Evolutionary conservation across 2,329 filamentous ascomycete species (phyloP).

Genomic region (Trichoderma polysporum): DNA sequence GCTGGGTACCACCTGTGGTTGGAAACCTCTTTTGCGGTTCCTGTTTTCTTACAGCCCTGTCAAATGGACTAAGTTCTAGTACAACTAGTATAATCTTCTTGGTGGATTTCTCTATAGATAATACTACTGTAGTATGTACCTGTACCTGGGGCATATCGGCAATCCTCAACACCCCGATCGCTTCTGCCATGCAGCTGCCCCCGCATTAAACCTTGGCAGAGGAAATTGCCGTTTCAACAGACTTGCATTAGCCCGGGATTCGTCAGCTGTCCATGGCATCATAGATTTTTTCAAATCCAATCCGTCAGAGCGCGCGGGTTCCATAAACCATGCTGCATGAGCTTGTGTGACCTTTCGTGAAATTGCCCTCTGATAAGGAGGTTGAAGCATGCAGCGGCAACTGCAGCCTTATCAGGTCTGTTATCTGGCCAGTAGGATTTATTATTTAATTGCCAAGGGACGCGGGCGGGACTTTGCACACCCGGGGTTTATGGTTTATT

Average conservation of each 20-base stretch:
- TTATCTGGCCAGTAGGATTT: neutral
- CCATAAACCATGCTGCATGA: neutral
- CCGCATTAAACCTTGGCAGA: slow-evolving; percentile 21
- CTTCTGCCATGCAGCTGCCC: neutral
- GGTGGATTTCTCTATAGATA: neutral
- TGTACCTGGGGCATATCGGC: neutral
- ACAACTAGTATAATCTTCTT: neutral
- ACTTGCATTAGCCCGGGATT: slow-evolving; percentile 11
- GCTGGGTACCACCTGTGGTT: too few relatives aligned
- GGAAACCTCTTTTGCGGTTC: too few relatives aligned
- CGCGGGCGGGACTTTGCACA: too few relatives aligned
- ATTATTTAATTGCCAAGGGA: too few relatives aligned
- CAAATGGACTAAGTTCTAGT: too few relatives aligned
- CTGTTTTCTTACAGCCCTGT: too few relatives aligned
- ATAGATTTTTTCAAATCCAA: neutral
- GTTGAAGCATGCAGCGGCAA: neutral
- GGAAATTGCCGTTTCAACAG: slow-evolving; percentile 22
- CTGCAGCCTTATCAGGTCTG: neutral
- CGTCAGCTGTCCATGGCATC: slow-evolving; percentile 6
- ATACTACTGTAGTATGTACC: neutral
- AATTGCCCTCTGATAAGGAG: neutral
- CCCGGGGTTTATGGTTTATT: too few relatives aligned
- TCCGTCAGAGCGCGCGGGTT: neutral
- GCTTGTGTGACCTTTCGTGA: neutral
- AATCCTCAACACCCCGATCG: neutral